Evolutionary conservation across 192 early-diverging fungal species (phyloP), one percentile per base, ranked within the genome.

Genomic region (Coemansia sp.): DNA sequence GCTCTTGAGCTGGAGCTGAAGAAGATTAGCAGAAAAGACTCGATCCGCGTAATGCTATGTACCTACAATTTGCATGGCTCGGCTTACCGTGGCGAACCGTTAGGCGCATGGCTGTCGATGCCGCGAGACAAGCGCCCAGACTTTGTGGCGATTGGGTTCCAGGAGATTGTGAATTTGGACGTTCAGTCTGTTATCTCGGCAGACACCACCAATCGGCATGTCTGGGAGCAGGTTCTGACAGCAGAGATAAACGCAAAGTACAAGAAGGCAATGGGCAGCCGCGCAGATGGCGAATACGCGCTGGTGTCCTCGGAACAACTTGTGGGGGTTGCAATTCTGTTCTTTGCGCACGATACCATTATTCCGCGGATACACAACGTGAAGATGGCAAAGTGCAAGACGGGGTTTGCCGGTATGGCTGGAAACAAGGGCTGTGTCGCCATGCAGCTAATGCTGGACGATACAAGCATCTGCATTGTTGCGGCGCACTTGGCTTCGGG

Each of bases 381-480:
- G 17, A 93, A 97, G 76, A 88, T 87, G 59, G 82, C 87, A 6
- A 89, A 88, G 33, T 88, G 88, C 71, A 99, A 99, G 85, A 99
- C 96, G 5, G 98, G 96, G 4, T 75, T 99, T 48, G 87, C 87
- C 19, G 98, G 98, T 7, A 94, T 98, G 86, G 89, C 94, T 2
- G 98, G 93, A 43, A 99, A 98, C 83, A 99, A 99, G 84, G 97
- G 97, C 35, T 95, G 91, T 2, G 92, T 99, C 4, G 95, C 93
- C 1, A 88, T 98, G 59, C 88, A 92, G 22, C 85, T 97, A 73
- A 84, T 90, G 66, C 89, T 91, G 57, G 79, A 91, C 65, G 95
- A 98, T 67, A 93, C 95, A 0, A 88, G 85, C 29, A 74, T 98
- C 34, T 95, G 91, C 61, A 89, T 99, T 71, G 87, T 99, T 1